Evolutionary conservation across 441 rosid genomes (phyloP).

Genomic region (Syzygium malaccense): DNA sequence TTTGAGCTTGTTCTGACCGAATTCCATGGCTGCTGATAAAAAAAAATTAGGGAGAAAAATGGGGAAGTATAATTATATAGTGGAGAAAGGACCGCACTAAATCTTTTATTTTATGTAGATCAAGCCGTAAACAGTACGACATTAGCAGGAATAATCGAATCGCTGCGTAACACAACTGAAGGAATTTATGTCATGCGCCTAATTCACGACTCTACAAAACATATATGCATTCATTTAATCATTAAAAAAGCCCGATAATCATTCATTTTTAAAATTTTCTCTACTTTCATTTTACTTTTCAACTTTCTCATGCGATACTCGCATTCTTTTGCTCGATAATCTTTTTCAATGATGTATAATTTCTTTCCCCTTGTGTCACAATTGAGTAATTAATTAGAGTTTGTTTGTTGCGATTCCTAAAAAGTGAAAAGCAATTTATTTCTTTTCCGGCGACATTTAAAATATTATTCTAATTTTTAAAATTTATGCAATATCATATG

Average conservation of each 20-base stretch:
- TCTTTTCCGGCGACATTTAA: not conserved
- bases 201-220: not conserved
- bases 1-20: not conserved
- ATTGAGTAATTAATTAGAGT: not conserved
- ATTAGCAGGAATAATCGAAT: not conserved
- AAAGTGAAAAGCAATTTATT: not conserved
- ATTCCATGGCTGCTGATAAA: not conserved
- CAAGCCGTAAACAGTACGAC: too few relatives aligned
- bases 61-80: not conserved
- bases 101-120: not conserved
- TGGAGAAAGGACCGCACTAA: not conserved
- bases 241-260: not conserved
- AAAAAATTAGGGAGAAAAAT: not conserved
- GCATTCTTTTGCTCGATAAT: not conserved
- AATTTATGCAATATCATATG: not conserved
- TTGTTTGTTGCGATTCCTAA: not conserved
- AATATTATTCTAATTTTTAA: not conserved
- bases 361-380: not conserved
- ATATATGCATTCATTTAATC: not conserved
- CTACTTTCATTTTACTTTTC: not conserved
- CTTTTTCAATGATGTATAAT: not conserved
- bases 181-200: not conserved
- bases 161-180: not conserved
- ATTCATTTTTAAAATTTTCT: not conserved
- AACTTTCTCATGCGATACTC: not conserved